Conservation (phyloP, 129 eudicot genomes). For the Chrysanthemum lavandulifolium region DNA sequence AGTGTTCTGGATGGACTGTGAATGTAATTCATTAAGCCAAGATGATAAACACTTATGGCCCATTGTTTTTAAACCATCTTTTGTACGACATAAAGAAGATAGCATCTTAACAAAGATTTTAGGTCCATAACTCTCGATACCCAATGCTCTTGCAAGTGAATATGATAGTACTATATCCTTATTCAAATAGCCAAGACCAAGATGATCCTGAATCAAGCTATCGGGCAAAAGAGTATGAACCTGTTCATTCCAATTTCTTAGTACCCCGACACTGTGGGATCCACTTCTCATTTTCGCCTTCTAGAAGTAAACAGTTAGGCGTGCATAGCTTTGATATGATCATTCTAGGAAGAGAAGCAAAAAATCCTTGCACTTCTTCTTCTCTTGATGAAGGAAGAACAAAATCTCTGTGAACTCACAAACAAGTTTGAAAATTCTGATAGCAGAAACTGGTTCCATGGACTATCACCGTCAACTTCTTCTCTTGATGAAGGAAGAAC, state of each 20-base stretch:
- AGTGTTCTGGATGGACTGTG: slow-evolving; percentile 31
- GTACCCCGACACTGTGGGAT: slow-evolving; percentile 86
- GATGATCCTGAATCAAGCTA: slow-evolving; percentile 67
- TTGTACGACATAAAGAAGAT: slow-evolving; percentile 50
- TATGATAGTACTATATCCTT: slow-evolving; percentile 35
- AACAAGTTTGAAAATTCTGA: slow-evolving; percentile 74
- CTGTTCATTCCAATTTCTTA: slow-evolving; percentile 76
- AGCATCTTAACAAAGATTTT: slow-evolving; percentile 50
- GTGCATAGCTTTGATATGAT: slow-evolving; percentile 68
- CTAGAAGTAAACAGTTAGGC: slow-evolving; percentile 72
- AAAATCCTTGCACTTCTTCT: slow-evolving; percentile 96
- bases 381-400: slow-evolving; percentile 76
- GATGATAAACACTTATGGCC: slow-evolving; percentile 72
- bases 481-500: slow-evolving; percentile 96
- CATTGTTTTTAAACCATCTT: slow-evolving; percentile 60
- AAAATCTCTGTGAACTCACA: slow-evolving; percentile 55
- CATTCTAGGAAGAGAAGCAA: slow-evolving; percentile 84
- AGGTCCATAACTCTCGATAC: slow-evolving; percentile 78
- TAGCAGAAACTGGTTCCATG: slow-evolving; percentile 92
- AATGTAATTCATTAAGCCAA: slow-evolving; percentile 61
- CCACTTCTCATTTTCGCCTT: slow-evolving; percentile 52
- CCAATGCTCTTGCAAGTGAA: slow-evolving; percentile 67
- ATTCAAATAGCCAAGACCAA: slow-evolving; percentile 80
- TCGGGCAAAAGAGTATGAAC: slow-evolving; percentile 66
- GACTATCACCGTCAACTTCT: slow-evolving; percentile 88